Conservation (phyloP, 805 yeast genomes). For the Pichia membranifaciens region DNA sequence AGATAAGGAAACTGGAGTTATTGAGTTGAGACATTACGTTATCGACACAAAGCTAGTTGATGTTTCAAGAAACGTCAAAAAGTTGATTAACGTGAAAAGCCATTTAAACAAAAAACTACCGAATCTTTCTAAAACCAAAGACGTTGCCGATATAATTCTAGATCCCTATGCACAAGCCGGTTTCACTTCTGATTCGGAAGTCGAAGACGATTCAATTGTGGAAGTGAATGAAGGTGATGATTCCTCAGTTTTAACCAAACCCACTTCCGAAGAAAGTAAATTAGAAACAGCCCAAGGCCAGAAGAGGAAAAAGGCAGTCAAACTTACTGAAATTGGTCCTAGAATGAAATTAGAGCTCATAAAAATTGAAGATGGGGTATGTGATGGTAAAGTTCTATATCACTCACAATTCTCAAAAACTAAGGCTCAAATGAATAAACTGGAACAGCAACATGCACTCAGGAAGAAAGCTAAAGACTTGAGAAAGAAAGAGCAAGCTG, state of each 20-base stretch:
- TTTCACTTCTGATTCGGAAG: conserved; percentile 86
- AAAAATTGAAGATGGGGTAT: conserved; percentile 90
- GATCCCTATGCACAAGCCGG: conserved; percentile 70
- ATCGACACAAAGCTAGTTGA: conserved; percentile 84
- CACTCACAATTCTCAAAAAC: conserved; percentile 68
- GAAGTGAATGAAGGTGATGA: conserved; percentile 39
- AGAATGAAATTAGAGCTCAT: conserved; percentile 67
- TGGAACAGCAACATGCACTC: conserved; percentile 63
- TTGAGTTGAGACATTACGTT: conserved; percentile 84
- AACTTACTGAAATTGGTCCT: conserved; percentile 90
- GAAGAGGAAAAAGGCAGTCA: conserved; percentile 73
- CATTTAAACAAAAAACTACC: conserved; percentile 63
- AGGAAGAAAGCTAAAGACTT: conserved; percentile 57
- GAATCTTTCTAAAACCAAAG: conserved; percentile 57
- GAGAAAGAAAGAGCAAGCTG: conserved; percentile 74
- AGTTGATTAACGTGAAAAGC: conserved; percentile 56
- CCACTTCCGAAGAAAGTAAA: conserved; percentile 14
- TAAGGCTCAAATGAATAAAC: conserved; percentile 47
- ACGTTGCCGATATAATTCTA: conserved; percentile 75
- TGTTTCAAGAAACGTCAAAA: conserved; percentile 66
- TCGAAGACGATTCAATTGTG: conserved; percentile 84
- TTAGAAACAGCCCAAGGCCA: conserved; percentile 13
- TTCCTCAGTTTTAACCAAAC: conserved; percentile 21
- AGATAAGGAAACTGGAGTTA: conserved; percentile 60
- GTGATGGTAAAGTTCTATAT: conserved; percentile 81